Conservation (phyloP, 768 basidiomycete species). For the Boletus tomentosulus region DNA sequence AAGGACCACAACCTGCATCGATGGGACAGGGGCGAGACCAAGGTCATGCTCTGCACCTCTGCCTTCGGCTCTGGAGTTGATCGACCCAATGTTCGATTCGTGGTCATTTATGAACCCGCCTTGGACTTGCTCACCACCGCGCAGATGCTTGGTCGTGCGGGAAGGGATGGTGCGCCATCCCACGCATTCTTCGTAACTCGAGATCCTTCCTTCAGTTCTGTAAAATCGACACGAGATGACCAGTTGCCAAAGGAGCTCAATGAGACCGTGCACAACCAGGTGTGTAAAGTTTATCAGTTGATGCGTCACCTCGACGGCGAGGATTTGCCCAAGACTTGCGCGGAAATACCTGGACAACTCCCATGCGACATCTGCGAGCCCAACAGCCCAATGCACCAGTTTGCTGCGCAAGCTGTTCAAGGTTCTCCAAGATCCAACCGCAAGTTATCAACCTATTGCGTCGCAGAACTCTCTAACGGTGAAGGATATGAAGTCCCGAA, state of each 20-base stretch:
- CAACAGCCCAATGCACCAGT: neutral
- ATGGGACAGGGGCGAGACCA: neutral
- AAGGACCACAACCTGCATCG: neutral
- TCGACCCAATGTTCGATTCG: neutral
- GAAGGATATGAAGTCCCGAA: no score
- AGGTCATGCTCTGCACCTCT: constrained; percentile 6
- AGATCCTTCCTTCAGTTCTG: no score
- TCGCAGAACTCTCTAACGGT: no score
- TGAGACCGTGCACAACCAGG: no score
- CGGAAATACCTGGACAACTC: neutral
- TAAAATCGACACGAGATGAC: no score
- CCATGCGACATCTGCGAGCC: constrained; percentile 7
- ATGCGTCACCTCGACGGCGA: neutral
- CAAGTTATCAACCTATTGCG: no score
- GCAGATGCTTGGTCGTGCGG: constrained; percentile 6
- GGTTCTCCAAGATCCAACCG: no score
- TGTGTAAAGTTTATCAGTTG: no score
- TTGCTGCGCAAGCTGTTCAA: neutral
- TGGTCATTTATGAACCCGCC: neutral
- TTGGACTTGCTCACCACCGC: neutral
- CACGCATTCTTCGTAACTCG: neutral
- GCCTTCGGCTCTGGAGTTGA: constrained; percentile 4
- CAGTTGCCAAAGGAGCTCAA: no score
- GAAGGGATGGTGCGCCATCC: constrained; percentile 1
- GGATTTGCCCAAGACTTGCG: neutral